Evolutionary conservation across 148 eudicot genomes (phyloP).

Genomic region (Tetragonia tetragonoides): DNA sequence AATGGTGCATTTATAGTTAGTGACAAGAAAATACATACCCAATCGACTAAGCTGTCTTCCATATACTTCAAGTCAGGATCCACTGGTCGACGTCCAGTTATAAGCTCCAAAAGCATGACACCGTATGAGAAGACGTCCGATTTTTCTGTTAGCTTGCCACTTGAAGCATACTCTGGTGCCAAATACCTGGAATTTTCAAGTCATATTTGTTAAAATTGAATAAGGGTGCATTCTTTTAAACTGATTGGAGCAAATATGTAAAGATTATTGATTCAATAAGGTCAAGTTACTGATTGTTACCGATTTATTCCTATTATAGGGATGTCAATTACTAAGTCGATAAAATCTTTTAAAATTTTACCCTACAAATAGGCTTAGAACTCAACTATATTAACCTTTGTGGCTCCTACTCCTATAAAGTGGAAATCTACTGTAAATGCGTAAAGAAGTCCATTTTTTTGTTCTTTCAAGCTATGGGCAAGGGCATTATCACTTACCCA

Average conservation of each 20-base stretch:
- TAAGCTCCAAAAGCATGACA: constrained; percentile 77
- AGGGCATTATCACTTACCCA: constrained; percentile 50
- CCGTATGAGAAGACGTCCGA: constrained; percentile 90
- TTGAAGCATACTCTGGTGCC: constrained; percentile 89
- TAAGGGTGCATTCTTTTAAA: too few species aligned
- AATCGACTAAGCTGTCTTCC: constrained; percentile 88
- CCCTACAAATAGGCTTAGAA: too few species aligned
- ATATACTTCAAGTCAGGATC: constrained; percentile 52
- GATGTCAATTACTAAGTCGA: too few species aligned
- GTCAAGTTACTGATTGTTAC: too few species aligned
- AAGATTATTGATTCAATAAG: too few species aligned
- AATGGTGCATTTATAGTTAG: not conserved
- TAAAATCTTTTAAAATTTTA: too few species aligned
- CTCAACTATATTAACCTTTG: too few species aligned
- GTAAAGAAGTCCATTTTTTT: too few species aligned
- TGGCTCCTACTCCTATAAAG: too few species aligned
- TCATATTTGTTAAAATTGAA: not conserved
- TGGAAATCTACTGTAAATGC: too few species aligned
- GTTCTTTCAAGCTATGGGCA: not conserved
- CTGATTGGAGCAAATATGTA: too few species aligned
- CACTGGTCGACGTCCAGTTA: constrained; percentile 72
- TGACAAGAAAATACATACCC: constrained; percentile 38
- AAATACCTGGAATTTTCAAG: constrained; percentile 43
- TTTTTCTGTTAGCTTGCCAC: constrained; percentile 82
- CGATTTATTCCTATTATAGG: too few species aligned